Base-by-base conservation (phyloP, 176 grass and related monocot genomes). In the Aegilops speltoides region DNA sequence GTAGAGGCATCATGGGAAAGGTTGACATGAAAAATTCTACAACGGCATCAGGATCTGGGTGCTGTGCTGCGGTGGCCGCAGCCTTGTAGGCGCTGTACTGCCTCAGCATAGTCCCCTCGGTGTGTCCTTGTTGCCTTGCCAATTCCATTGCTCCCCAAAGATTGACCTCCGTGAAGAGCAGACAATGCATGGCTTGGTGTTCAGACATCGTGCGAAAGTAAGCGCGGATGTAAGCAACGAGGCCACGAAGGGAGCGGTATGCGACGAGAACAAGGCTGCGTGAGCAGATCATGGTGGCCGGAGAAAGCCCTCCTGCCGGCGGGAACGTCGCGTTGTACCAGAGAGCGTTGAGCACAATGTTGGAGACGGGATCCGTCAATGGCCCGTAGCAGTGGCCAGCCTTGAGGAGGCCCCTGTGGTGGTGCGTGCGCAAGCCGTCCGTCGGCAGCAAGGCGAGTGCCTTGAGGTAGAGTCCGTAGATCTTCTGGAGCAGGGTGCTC, bases 361-460 rank as follows among this genome's bases (percentile, higher is more conserved):
- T 79, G 46, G 20, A 50, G 26, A 87, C 78, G 22, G 85, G 85
- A 22, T 81, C 63, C 4, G 20, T 15, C 9, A 70, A 33, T 2
- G 73, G 80, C 5, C 80, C 64, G 20, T 78, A 88, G 72, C 86
- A 88, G 63, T 83, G 80, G 33, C 63, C 86, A 8, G 80, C 72
- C 73, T 77, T 88, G 3, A 88, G 86, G 72, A 88, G 48, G 36
- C 72, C 34, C 1, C 46, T 13, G 68, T 81, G 52, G 57, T 75
- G 48, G 56, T 29, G 29, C 22, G 0, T 24, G 2, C 57, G 69
- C 68, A 81, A 1, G 10, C 1, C 68, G n/a, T 34, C 14, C 38
- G 8, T 23, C 4, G 78, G 85, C 41, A 87, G 69, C 13, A 9
- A 14, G 3, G 85, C 68, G 11, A 74, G 38, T 2, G 25, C 78